Conservation (phyloP, 495 filamentous ascomycete genomes). For the Oidiodendron maius region DNA sequence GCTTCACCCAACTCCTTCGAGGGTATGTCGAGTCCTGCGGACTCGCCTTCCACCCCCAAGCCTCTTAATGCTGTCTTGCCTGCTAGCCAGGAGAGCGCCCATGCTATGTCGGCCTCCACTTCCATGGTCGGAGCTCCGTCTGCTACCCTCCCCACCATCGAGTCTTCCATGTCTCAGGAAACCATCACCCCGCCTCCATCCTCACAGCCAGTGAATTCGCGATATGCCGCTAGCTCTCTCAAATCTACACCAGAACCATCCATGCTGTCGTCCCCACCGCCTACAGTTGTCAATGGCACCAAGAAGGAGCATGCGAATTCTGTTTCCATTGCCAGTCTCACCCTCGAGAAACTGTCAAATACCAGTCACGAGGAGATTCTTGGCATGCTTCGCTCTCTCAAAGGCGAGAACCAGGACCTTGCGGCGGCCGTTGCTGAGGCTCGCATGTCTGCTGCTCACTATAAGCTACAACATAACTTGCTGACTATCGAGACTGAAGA, state of each 20-base stretch:
- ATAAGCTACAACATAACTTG: conserved; percentile 87
- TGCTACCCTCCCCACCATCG: not conserved
- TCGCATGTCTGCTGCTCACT: conserved; percentile 80
- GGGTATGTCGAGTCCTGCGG: conserved; percentile 8
- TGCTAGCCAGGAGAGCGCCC: conserved; percentile 3
- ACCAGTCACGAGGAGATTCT: conserved; percentile 55
- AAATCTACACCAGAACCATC: conserved; percentile 37
- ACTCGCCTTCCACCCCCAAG: conserved; percentile 17
- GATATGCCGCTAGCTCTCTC: conserved; percentile 24
- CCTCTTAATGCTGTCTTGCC: conserved; percentile 10
- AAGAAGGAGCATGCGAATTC: conserved; percentile 43
- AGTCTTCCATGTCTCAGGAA: conserved; percentile 24
- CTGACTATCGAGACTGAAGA: conserved; percentile 82
- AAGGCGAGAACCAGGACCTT: conserved; percentile 54
- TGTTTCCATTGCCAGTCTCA: conserved; percentile 47
- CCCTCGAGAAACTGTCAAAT: conserved; percentile 56
- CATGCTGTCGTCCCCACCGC: conserved; percentile 48
- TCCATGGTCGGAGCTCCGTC: conserved; percentile 10
- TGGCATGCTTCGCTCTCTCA: conserved; percentile 39
- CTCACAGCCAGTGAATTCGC: conserved; percentile 40
- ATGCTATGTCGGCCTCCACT: conserved; percentile 11
- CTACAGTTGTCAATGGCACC: conserved; percentile 43
- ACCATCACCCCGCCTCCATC: conserved; percentile 73
- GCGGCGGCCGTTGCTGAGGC: conserved; percentile 53
- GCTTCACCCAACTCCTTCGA: conserved; percentile 17